Evolutionary conservation across 2,329 filamentous ascomycete species (phyloP).

Genomic region (Torrubiella hemipterigena): DNA sequence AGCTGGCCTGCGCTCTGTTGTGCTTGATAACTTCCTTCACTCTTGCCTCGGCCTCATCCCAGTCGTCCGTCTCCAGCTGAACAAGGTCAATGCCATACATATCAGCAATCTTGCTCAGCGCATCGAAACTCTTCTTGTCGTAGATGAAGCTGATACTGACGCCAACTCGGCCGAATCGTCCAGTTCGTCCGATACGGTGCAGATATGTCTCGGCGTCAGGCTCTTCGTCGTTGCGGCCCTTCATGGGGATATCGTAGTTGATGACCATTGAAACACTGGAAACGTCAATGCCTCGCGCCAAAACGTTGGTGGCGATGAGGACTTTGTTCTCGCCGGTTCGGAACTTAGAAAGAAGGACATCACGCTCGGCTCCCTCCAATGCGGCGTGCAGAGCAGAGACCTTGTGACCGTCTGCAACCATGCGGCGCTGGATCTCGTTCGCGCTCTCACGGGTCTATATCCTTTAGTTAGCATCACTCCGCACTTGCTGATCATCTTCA

Average conservation of each 20-base stretch:
- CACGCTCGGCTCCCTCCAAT: slow-evolving; percentile 72
- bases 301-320: slow-evolving; percentile 92
- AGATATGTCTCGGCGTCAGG: slow-evolving; percentile 93
- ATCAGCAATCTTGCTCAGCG: slow-evolving; percentile 66
- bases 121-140: slow-evolving; percentile 68
- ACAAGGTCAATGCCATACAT: slow-evolving; percentile 75
- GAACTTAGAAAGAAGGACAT: slow-evolving; percentile 77
- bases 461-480: slow-evolving; percentile 1
- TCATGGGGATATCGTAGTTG: slow-evolving; percentile 84
- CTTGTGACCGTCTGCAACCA: slow-evolving; percentile 81
- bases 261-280: slow-evolving; percentile 93
- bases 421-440: slow-evolving; percentile 69
- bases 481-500: neutral
- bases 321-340: slow-evolving; percentile 82
- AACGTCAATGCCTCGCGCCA: slow-evolving; percentile 88
- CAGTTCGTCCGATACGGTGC: slow-evolving; percentile 93
- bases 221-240: slow-evolving; percentile 63
- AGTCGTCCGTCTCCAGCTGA: slow-evolving; percentile 72
- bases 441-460: slow-evolving; percentile 73
- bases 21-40: slow-evolving; percentile 75
- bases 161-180: slow-evolving; percentile 90
- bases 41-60: slow-evolving; percentile 76
- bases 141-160: slow-evolving; percentile 93
- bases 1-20: slow-evolving; percentile 44
- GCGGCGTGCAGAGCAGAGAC: slow-evolving; percentile 84